A percentile compares a stretch with the other conserved stretches of the same genome.
phyloP scores from a whole-genome alignment of 2,329 filamentous ascomycete species.

The Penicillium sp. region DNA sequence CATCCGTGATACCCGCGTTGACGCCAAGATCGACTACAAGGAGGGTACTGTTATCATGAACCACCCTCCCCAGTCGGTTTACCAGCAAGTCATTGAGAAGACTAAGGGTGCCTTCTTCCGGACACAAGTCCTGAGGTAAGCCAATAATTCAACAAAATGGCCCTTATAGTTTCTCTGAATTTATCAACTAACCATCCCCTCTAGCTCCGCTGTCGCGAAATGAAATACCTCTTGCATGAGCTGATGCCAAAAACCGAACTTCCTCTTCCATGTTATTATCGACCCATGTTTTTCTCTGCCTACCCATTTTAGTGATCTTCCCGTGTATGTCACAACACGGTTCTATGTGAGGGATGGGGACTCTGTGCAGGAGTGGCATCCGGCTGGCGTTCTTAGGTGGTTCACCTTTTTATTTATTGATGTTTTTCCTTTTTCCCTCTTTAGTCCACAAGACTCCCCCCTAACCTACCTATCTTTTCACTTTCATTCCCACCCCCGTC shows the following conservation, averaged over 20 bases:
- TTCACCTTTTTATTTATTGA: constrained; percentile 33
- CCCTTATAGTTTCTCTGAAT: neutral
- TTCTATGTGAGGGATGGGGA: constrained; percentile 40
- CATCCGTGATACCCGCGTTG: constrained; percentile 94
- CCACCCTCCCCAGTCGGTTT: constrained; percentile 96
- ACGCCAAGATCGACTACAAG: constrained; percentile 99
- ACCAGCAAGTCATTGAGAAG: constrained; percentile 98
- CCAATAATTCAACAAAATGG: neutral
- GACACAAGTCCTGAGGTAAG: constrained; percentile 81
- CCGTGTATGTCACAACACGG: constrained; percentile 36
- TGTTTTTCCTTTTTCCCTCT: constrained; percentile 30
- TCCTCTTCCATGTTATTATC: constrained; percentile 37
- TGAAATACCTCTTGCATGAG: constrained; percentile 38
- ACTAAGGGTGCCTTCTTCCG: constrained; percentile 99
- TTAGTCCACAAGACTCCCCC: constrained; percentile 33
- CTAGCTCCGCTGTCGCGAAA: constrained; percentile 56
- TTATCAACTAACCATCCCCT: constrained; percentile 17
- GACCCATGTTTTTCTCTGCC: constrained; percentile 35
- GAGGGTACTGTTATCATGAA: constrained; percentile 99
- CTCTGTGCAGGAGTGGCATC: constrained; percentile 45
- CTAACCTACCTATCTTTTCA: constrained; percentile 29
- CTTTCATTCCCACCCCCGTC: constrained; percentile 13
- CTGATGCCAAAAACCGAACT: constrained; percentile 32
- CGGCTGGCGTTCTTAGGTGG: constrained; percentile 49
- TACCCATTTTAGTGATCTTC: constrained; percentile 40